Percentiles rank a stretch among this genome's conserved stretches.
These are phyloP conservation scores for Furculomyces boomerangus DNA, from an alignment of 371 early-diverging fungal genomes.

Conservation along the genomic window DNA sequence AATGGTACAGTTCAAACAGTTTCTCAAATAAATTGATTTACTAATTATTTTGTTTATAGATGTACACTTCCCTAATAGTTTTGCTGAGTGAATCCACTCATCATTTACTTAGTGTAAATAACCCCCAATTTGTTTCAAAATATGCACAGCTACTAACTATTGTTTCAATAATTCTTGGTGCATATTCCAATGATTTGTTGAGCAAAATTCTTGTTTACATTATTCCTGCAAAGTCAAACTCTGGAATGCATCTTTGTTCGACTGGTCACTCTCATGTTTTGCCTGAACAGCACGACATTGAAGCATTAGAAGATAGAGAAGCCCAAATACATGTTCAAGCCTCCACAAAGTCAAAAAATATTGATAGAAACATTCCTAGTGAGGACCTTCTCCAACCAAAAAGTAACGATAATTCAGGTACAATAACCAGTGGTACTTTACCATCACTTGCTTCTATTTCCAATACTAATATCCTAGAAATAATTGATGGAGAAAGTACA, in stretches of 20 bases:
- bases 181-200: slow-evolving; percentile 12
- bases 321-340: not conserved
- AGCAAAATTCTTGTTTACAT: slow-evolving; percentile 7
- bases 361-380: not conserved
- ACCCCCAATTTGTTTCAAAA: slow-evolving; percentile 2
- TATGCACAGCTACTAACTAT: slow-evolving; percentile 8
- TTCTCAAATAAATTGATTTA: too few relatives aligned
- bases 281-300: too few relatives aligned
- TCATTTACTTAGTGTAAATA: slow-evolving; percentile 4
- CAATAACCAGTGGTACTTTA: too few relatives aligned
- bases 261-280: not conserved
- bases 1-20: not conserved
- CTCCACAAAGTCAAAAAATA: not conserved
- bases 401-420: too few relatives aligned
- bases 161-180: slow-evolving; percentile 11
- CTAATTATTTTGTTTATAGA: not conserved
- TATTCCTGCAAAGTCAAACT: slow-evolving; percentile 1
- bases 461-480: not conserved
- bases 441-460: not conserved
- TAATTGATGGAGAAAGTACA: slow-evolving; percentile 16
- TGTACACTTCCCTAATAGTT: not conserved
- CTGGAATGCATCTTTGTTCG: not conserved
- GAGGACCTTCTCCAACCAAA: too few relatives aligned
- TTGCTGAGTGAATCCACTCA: slow-evolving; percentile 10
- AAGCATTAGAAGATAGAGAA: too few relatives aligned